Percentiles rank a stretch among this genome's conserved stretches.
These are phyloP conservation scores for Coemansia sp. DNA, from an alignment of 192 early-diverging fungal species.

Conservation along the genomic window DNA sequence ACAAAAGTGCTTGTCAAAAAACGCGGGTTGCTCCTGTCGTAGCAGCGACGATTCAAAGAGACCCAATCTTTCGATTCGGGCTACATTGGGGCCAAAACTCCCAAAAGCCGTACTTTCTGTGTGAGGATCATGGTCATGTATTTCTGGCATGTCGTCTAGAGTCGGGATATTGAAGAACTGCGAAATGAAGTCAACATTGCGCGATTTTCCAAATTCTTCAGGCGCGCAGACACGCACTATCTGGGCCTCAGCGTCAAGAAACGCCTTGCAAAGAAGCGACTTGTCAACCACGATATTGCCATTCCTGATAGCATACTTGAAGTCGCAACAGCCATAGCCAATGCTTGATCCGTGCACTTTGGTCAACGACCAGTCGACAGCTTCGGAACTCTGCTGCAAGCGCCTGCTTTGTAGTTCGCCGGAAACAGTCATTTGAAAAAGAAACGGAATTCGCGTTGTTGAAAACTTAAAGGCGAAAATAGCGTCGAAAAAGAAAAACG, in stretches of 20 bases:
- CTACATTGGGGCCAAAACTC: not conserved
- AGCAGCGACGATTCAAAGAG: not conserved
- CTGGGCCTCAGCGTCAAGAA: not conserved
- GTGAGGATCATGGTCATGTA: too few relatives aligned
- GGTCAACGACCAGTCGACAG: too few relatives aligned
- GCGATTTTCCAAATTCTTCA: slow-evolving; percentile 4
- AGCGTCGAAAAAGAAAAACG: too few relatives aligned
- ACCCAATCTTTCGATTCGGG: not conserved
- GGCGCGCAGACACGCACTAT: slow-evolving; percentile 6
- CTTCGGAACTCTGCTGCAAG: too few relatives aligned
- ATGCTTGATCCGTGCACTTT: too few relatives aligned
- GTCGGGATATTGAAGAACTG: slow-evolving; percentile 10
- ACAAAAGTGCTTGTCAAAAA: not conserved
- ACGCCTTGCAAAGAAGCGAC: slow-evolving; percentile 6
- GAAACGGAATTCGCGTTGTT: too few relatives aligned
- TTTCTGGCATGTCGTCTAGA: not conserved
- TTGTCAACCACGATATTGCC: not conserved
- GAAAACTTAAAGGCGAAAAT: too few relatives aligned
- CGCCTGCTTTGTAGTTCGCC: too few relatives aligned
- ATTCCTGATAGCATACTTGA: too few relatives aligned
- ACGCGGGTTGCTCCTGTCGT: not conserved
- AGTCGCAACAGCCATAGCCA: too few relatives aligned
- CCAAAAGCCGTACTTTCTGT: not conserved
- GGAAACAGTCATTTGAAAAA: too few relatives aligned
- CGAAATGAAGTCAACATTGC: slow-evolving; percentile 8